phyloP scores from a whole-genome alignment of 2,329 filamentous ascomycete genomes.

The Fusarium fracticaudum region DNA sequence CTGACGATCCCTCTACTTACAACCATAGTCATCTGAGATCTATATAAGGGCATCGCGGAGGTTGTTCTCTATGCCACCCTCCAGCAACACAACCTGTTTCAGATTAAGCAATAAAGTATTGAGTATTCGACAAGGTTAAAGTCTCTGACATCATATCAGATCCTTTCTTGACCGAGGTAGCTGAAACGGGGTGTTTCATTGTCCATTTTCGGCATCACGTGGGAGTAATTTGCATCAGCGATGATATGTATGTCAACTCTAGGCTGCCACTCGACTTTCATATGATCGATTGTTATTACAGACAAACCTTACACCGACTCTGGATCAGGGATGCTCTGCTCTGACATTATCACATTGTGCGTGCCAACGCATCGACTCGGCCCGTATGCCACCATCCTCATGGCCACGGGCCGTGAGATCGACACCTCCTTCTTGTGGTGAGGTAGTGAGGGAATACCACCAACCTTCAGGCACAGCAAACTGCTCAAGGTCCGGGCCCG shows the following conservation, averaged over 20 bases:
- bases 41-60: neutral
- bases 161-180: constrained; percentile 9
- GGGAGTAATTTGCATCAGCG: neutral
- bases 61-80: neutral
- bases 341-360: constrained; percentile 23
- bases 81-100: constrained; percentile 8
- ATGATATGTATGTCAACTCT: neutral
- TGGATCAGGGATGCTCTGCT: neutral
- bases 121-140: neutral
- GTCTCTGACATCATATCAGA: constrained; percentile 16
- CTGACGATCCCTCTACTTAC: neutral
- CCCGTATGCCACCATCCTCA: constrained; percentile 16
- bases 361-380: constrained; percentile 26
- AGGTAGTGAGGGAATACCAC: constrained; percentile 11
- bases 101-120: neutral
- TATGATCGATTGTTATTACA: neutral
- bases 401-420: constrained; percentile 26
- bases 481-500: constrained; percentile 12
- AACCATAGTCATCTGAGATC: constrained; percentile 7
- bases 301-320: neutral
- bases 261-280: constrained; percentile 5
- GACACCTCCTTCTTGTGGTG: constrained; percentile 17
- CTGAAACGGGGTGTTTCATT: neutral
- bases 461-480: constrained; percentile 16
- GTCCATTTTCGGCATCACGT: constrained; percentile 21